Base-by-base conservation (phyloP, 768 basidiomycete genomes). In the Tylopilus cervinicoccineus region DNA sequence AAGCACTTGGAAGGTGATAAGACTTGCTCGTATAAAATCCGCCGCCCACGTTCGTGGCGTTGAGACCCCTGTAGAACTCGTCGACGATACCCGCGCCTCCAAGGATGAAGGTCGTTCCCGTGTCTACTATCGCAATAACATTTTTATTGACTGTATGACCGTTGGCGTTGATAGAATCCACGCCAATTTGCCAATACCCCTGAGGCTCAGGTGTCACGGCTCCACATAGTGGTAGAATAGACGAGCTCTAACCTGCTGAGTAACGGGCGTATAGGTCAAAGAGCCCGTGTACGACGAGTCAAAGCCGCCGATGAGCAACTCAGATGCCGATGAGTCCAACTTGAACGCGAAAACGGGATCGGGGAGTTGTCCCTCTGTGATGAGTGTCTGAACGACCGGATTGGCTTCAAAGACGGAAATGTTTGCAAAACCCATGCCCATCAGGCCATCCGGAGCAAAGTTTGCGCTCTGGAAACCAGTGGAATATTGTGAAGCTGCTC, bases 21-120 rank as follows among this genome's bases (percentile, higher is more conserved):
- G 8, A 37, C 62, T 47, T 36, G 51, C 64, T 36, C n/a, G 72
- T 68, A 52, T 78, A 74, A 45, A 62, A 58, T 29, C 73, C 73
- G 2, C 44, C n/a, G 1, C 61, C 66, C 13, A 69, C 31, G 9
- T 47, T 27, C 19, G 68, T 62, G 12, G 64, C 71, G 7, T 64
- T 64, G 34, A 73, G 39, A 4, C 52, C 27, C 19, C 42, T 45
- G 40, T 71, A 72, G 23, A 74, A 61, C 42, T 59, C 52, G 7
- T 36, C 43, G 5, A 72, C 68, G 24, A 71, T 72, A 7, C 43
- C 43, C 2, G 60, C 42, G 38, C 78, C 74, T 9, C 74, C 74
- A 34, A 83, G 63, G 32, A 73, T 65, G 24, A 68, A 43, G 3
- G 70, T 63, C 5, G 72, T 72, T 43, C 78, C 83, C 49, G 76